Base-by-base conservation (phyloP, 495 filamentous ascomycete species). In the Aspergillus sparsus region DNA sequence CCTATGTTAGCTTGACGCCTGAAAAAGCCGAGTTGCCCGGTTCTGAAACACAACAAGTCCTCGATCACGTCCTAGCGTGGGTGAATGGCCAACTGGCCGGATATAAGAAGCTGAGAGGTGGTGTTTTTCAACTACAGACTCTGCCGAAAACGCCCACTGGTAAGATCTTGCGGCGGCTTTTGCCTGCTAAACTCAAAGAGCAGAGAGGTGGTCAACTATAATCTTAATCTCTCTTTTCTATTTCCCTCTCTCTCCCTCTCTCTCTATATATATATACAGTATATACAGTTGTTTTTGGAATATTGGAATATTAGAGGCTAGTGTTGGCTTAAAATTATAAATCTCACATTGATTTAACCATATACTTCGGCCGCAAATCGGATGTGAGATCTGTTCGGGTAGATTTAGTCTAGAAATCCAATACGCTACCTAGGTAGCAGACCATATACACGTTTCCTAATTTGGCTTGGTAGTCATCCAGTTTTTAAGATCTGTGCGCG, bases 1-100 rank as follows among this genome's bases (percentile, higher is more conserved):
- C 89, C 11, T 93, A 91, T 67, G 71, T 92, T 2, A 87, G 89
- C 31, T 54, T 66, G 12, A 50, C 57, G 6, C 64, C 53, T 0
- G 35, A 11, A 21, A 66, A 42, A 16, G 57, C 34, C 9, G 35
- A 10, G 1, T 85, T 82, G 36, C 65, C 72, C 11, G 72, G 68
- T 16, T 54, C 71, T 5, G 78, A 78, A 2, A 71, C 67, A 47
- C 71, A 74, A 67, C 63, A 54, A 10, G 53, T 62, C 60, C 57
- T 63, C 57, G 39, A 77, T 41, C 53, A 16, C 10, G 53, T 63
- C 42, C 42, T 70, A 70, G 63, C 12, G 6, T 65, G 60, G 62
- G 52, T 58, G 10, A 53, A 63, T 41, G 21, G 34, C 32, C 60
- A 63, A 47, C 31, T 65, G 11, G 62, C 66, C 12, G 57, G 61